Base-by-base conservation (phyloP, 2,329 filamentous ascomycete species). In the Aspergillus eucalypticola region DNA sequence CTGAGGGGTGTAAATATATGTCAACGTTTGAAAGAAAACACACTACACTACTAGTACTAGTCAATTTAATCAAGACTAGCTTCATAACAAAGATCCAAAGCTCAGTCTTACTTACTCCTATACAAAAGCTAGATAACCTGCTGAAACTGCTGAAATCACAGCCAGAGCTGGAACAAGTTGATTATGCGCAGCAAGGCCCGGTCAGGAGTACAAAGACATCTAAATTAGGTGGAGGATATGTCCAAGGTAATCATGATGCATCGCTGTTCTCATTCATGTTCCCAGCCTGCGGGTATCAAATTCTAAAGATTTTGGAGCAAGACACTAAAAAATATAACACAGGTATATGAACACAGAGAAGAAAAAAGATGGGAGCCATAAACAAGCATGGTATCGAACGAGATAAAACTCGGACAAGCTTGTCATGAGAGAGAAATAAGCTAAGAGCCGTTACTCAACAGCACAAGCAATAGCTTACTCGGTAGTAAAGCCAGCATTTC, bases 271-370 rank as follows among this genome's bases (percentile, higher is more conserved):
- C 19, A 27, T 29, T 29, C 25, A 4, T 27, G 17, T 50, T 11
- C 25, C 46, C 46, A 50, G 25, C 46, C 46, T 11, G 46, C 17
- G 46, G 46, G 46, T 32, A 50, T 50, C 29, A 50, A 8, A 50
- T 50, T 50, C 23, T 50, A 27, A 27, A 29, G 8, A 50, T 27
- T 50, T 50, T 50, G 27, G 23, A 29, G 27, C 46, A 25, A 50
- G 13, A 50, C 25, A 50, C n/a, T 50, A 50, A 32, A 50, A 19
- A 10, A 50, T 17, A 50, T 50, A 32, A 15, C 23, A 19, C 32
- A 50, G 10, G 2, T 50, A 50, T 50, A 50, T 50, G 25, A 50
- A 50, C 46, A 50, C 46, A 50, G 46, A 50, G 46, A 50, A 50
- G 46, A 50, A 50, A 50, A 44, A 19, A 35, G 41, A 23, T 11